Base-by-base conservation (phyloP, 768 basidiomycete genomes). In the Lanmaoa rubissima region DNA sequence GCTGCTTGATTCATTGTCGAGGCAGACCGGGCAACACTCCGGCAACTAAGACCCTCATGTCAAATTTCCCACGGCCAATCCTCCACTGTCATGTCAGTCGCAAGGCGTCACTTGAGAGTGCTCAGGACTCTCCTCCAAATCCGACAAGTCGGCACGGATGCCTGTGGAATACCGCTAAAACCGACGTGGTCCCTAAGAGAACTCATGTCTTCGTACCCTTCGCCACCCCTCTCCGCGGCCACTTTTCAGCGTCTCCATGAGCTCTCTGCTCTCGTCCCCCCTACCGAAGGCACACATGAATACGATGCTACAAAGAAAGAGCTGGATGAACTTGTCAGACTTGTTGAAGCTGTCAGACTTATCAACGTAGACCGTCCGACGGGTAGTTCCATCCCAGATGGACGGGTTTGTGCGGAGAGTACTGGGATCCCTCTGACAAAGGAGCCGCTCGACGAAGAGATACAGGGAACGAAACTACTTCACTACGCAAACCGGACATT, bases 101-200 rank as follows among this genome's bases (percentile, higher is more conserved):
- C 61, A 41, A 57, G 47, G 50, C 45, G 47, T 10, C 48, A 48
- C 47, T 32, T 17, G n/a, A 42, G 13, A n/a, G 19, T 41, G n/a
- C n/a, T 41, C 36, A 42, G 32, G n/a, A 4, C 28, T 14, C 24
- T 58, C 46, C 41, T 53, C n/a, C 60, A 56, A 24, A 41, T 32
- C 48, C 53, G 57, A 51, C 57, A 32, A 21, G 35, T 67, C 3
- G 64, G 73, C 49, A 78, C 78, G 2, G 89, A 92, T 62, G 70
- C 78, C 5, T 82, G 74, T 54, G 86, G 85, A 17, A 82, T 92
- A 54, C 91, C 91, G 6, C 55, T 77, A 0, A 70, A 73, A 44
- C 86, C 91, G 21, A 86, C 87, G 1, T 93, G 92, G 92, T 93
- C 92, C 51, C 86, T 94, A 46, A 79, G 85, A 63, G 75, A 86